These are phyloP conservation scores for Hypomyces rosellus DNA, from an alignment of 2,329 filamentous ascomycete species.

Conservation along the genomic window DNA sequence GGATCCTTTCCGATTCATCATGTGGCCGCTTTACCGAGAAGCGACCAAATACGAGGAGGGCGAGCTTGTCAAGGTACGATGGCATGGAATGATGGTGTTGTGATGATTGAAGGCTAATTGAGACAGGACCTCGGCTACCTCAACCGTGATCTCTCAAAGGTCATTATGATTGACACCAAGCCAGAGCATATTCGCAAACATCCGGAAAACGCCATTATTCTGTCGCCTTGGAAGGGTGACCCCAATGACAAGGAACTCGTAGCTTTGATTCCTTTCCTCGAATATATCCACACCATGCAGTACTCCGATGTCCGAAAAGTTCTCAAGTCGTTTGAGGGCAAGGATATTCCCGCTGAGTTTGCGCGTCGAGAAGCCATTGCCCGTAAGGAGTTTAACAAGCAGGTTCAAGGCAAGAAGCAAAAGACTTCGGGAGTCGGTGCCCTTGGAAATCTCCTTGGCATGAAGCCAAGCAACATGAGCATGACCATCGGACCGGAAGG, in stretches of 20 bases:
- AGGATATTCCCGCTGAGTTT: constrained; percentile 85
- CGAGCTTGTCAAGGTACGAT: constrained; percentile 82
- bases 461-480: constrained; percentile 64
- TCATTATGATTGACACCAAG: constrained; percentile 89
- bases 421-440: constrained; percentile 58
- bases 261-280: constrained; percentile 87
- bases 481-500: constrained; percentile 56
- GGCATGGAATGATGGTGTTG: no score
- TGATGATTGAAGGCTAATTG: constrained; percentile 12
- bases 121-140: constrained; percentile 88
- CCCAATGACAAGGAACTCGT: constrained; percentile 80
- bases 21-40: constrained; percentile 91
- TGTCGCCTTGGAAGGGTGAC: constrained; percentile 86
- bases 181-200: constrained; percentile 76
- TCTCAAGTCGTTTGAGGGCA: constrained; percentile 81
- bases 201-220: constrained; percentile 91
- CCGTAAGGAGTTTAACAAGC: constrained; percentile 76
- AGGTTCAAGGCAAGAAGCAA: constrained; percentile 62
- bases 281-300: constrained; percentile 93
- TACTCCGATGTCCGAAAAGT: constrained; percentile 81
- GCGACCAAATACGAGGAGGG: constrained; percentile 96
- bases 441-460: constrained; percentile 66
- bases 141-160: constrained; percentile 91
- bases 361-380: constrained; percentile 80
- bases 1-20: constrained; percentile 90